Evolutionary conservation across 2,329 filamentous ascomycete species (phyloP).

Genomic region (Arthrobotrys pseudoclavata): DNA sequence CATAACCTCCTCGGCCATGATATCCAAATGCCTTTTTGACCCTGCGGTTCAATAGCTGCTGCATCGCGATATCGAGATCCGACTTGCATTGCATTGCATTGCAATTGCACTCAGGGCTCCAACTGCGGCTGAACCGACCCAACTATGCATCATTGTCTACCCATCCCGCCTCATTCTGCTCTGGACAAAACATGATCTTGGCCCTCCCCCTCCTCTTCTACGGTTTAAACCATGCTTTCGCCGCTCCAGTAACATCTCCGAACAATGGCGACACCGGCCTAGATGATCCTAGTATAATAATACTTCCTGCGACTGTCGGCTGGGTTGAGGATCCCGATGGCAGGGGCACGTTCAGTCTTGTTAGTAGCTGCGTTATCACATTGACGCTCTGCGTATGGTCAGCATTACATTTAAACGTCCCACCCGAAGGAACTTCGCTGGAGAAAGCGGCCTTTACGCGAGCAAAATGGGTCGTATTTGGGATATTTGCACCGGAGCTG

Average conservation of each 20-base stretch:
- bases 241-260: constrained; percentile 19
- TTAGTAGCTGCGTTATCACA: constrained; percentile 65
- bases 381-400: constrained; percentile 66
- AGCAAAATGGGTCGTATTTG: constrained; percentile 64
- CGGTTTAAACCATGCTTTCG: constrained; percentile 19
- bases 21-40: constrained; percentile 2
- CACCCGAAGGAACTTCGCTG: constrained; percentile 48
- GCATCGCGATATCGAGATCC: not conserved
- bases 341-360: constrained; percentile 65
- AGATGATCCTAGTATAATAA: not conserved
- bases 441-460: constrained; percentile 60
- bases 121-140: constrained; percentile 8
- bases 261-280: not conserved
- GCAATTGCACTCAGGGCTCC: not conserved
- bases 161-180: constrained; percentile 16
- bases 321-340: constrained; percentile 62
- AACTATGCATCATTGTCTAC: constrained; percentile 33
- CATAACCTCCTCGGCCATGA: constrained; percentile 11
- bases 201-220: constrained; percentile 26
- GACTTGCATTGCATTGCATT: not conserved
- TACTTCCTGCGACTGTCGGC: constrained; percentile 34
- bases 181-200: constrained; percentile 47
- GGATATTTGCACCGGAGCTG: constrained; percentile 65
- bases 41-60: constrained; percentile 1
- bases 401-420: constrained; percentile 67